Base-by-base conservation (phyloP, 208 protist species). In the Leishmania tarentolae region DNA sequence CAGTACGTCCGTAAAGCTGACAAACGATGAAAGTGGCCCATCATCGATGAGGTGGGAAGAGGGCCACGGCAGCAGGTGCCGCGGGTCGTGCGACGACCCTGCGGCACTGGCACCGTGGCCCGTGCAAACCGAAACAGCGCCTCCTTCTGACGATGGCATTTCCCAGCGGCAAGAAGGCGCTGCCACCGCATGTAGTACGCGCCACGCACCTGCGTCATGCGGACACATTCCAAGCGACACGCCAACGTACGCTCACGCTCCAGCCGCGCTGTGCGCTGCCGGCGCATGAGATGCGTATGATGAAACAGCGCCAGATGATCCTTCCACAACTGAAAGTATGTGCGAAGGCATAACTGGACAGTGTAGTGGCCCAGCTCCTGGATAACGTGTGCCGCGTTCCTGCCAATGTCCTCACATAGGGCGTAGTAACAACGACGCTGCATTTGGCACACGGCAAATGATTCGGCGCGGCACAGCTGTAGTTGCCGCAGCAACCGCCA, bases 341-440 rank as follows among this genome's bases (percentile, higher is more conserved):
- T 76, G 21, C 87, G 83, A 44, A 91, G 61, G 46, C 72, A 47
- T 15, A 79, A 81, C 8, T 94, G 63, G 0, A 72, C 68, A 50
- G 70, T 79, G 75, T 92, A 92, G 53, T 84, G 77, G 9, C 83
- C 86, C 44, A 89, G 82, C 61, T 91, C 84, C 5, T 50, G 37
- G 35, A 97, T 86, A 66, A 95, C 81, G 57, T 82, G 82, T 9
- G 69, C 53, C 53, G 93, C 86, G 53, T 84, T 85, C 53, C 79
- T 37, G n/a, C 78, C 79, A 40, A 93, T 80, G 77, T 28, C 53
- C 56, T 89, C 79, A 79, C 88, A 91, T 19, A 87, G 44, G 17
- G 75, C 79, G 69, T 94, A 83, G 78, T 94, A 97, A 44, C 87
- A 82, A 24, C 88, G 90, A 28, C 89, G 86, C 80, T 97, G 92